Conservation (phyloP, 2,329 filamentous ascomycete species). For the Didymella exigua region DNA sequence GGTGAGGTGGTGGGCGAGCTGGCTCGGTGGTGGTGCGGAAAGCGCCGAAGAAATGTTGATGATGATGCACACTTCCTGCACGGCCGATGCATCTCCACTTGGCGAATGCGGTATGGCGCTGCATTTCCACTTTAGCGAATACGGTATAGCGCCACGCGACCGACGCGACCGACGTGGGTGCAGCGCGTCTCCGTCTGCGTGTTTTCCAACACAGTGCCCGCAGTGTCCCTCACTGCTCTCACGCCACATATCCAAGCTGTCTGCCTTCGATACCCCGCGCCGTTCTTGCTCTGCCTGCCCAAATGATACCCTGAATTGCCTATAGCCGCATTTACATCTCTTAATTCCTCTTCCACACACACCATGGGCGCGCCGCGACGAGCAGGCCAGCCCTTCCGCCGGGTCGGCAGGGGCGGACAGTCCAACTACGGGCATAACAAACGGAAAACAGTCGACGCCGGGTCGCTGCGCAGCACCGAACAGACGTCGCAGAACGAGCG, state of each 20-base stretch:
- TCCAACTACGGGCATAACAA: slow-evolving; percentile 59
- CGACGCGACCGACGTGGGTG: no score
- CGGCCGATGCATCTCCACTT: slow-evolving; percentile 27
- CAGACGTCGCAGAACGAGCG: slow-evolving; percentile 91
- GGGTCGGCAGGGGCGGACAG: slow-evolving; percentile 51
- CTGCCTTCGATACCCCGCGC: slow-evolving; percentile 24
- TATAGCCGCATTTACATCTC: slow-evolving; percentile 30
- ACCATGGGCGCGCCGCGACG: slow-evolving; percentile 53
- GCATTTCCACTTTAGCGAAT: slow-evolving; percentile 33
- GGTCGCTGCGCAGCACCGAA: slow-evolving; percentile 75
- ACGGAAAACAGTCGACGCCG: slow-evolving; percentile 79
- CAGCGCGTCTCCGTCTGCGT: no score
- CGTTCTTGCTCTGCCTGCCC: slow-evolving; percentile 23
- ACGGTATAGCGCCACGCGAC: slow-evolving; percentile 18
- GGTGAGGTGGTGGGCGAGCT: neutral
- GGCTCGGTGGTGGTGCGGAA: slow-evolving; percentile 22
- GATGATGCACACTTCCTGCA: slow-evolving; percentile 21
- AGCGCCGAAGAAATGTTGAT: slow-evolving; percentile 34
- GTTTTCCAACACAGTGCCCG: slow-evolving; percentile 10
- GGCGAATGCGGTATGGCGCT: slow-evolving; percentile 24
- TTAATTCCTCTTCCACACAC: slow-evolving; percentile 27
- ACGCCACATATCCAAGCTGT: slow-evolving; percentile 17
- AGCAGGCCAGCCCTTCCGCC: slow-evolving; percentile 49
- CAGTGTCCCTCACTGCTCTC: slow-evolving; percentile 26
- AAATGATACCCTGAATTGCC: slow-evolving; percentile 42